Evolutionary conservation across 305 asterid species (phyloP).

Genomic region (Nicotiana rustica): DNA sequence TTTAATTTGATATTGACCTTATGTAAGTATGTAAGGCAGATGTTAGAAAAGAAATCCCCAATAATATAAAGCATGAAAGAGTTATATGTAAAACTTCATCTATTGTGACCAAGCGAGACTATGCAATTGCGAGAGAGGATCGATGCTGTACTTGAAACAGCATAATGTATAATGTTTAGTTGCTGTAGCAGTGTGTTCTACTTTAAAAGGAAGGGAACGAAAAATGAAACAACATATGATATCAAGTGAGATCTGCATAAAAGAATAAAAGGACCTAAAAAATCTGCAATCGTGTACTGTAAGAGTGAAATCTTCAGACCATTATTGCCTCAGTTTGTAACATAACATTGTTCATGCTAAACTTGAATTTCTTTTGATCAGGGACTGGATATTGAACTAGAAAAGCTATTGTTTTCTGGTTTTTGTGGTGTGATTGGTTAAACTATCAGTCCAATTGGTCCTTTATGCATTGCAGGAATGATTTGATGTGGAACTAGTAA

Average conservation of each 20-base stretch:
- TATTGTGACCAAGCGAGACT: background rate
- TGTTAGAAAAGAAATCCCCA: slow-evolving; percentile 7
- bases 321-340: background rate
- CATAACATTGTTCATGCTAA: background rate
- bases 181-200: slow-evolving; percentile 23
- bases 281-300: background rate
- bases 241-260: slow-evolving; percentile 12
- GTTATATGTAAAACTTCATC: background rate
- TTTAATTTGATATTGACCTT: slow-evolving; percentile 23
- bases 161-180: slow-evolving; percentile 1
- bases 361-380: background rate
- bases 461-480: background rate
- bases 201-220: slow-evolving; percentile 16
- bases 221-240: background rate
- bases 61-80: slow-evolving; percentile 7
- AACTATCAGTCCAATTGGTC: background rate
- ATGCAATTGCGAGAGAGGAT: background rate
- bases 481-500: slow-evolving; percentile 1
- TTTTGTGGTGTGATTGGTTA: background rate
- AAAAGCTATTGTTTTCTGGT: background rate
- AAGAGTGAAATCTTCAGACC: background rate
- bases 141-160: slow-evolving; percentile 6
- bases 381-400: slow-evolving; percentile 21
- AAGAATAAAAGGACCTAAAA: background rate
- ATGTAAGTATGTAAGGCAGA: background rate